phyloP scores from a whole-genome alignment of 176 grass and related monocot genomes.

The Panicum miliaceum region DNA sequence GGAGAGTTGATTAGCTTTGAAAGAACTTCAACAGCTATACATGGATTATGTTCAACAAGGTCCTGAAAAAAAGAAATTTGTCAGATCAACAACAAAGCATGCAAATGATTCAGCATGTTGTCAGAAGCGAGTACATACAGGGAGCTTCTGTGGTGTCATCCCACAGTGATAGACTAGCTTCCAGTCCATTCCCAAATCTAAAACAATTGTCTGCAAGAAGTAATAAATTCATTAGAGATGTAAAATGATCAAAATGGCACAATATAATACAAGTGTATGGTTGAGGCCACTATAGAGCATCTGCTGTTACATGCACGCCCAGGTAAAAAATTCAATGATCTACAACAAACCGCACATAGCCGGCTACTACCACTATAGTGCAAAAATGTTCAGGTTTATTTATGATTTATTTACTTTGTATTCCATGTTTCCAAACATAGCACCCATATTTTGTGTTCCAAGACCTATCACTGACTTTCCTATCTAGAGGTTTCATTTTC shows the following conservation, averaged over 20 bases:
- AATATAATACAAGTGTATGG: slow-evolving; percentile 9
- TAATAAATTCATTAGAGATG: slow-evolving; percentile 31
- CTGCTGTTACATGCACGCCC: neutral
- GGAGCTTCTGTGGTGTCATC: slow-evolving; percentile 84
- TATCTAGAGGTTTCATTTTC: slow-evolving; percentile 4
- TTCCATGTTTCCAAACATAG: slow-evolving; percentile 26
- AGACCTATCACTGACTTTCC: slow-evolving; percentile 6
- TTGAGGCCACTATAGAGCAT: slow-evolving; percentile 3
- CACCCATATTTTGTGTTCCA: neutral
- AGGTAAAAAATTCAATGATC: slow-evolving; percentile 25
- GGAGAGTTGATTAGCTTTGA: slow-evolving; percentile 86
- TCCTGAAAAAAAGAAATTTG: slow-evolving; percentile 65
- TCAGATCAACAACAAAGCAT: slow-evolving; percentile 21
- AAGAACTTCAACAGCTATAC: slow-evolving; percentile 83
- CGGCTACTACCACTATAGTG: neutral
- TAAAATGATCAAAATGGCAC: slow-evolving; percentile 22
- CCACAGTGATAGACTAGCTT: slow-evolving; percentile 95
- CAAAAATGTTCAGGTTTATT: neutral
- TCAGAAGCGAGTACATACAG: slow-evolving; percentile 55
- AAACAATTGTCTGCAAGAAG: slow-evolving; percentile 74
- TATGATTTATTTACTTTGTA: neutral
- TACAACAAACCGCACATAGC: neutral
- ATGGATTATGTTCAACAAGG: slow-evolving; percentile 94
- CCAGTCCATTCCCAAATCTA: slow-evolving; percentile 73
- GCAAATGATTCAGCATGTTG: slow-evolving; percentile 29